These are phyloP conservation scores for Yamadazyma kitorensis DNA, from an alignment of 805 yeast species.

Conservation along the genomic window DNA sequence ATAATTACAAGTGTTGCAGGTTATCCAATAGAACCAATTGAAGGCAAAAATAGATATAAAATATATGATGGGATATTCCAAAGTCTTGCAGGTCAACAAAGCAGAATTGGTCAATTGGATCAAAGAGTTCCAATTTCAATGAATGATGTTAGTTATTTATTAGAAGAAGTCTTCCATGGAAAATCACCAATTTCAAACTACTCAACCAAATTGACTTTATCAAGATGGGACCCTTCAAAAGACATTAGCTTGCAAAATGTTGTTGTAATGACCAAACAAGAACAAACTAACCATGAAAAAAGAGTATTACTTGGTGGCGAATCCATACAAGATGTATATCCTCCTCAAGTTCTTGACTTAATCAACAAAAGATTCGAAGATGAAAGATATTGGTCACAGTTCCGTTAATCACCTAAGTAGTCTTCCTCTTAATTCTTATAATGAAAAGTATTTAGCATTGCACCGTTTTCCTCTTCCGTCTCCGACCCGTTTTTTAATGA, in stretches of 20 bases:
- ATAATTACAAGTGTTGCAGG: constrained; percentile 77
- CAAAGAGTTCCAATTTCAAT: constrained; percentile 74
- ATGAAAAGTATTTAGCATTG: no score
- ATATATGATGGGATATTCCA: constrained; percentile 81
- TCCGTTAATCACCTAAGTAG: no score
- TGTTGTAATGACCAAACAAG: constrained; percentile 85
- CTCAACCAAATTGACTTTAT: constrained; percentile 73
- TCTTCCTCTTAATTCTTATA: no score
- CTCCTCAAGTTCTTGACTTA: constrained; percentile 51
- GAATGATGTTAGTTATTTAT: constrained; percentile 72
- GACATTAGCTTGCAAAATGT: constrained; percentile 73
- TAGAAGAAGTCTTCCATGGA: constrained; percentile 92
- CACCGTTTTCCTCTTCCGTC: no score
- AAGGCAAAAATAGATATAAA: constrained; percentile 84
- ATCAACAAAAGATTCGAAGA: constrained; percentile 68
- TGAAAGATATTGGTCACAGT: constrained; percentile 67
- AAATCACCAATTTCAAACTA: constrained; percentile 84
- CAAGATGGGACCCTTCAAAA: constrained; percentile 76
- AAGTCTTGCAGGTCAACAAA: constrained; percentile 82
- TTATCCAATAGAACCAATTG: constrained; percentile 87
- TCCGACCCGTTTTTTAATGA: no score
- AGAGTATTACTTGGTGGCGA: constrained; percentile 71
- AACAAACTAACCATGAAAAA: constrained; percentile 76
- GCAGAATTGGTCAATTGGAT: constrained; percentile 68
- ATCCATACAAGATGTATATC: constrained; percentile 59